Evolutionary conservation across 352 stramenopile genomes (phyloP).

Genomic region (Phytophthora pini): DNA sequence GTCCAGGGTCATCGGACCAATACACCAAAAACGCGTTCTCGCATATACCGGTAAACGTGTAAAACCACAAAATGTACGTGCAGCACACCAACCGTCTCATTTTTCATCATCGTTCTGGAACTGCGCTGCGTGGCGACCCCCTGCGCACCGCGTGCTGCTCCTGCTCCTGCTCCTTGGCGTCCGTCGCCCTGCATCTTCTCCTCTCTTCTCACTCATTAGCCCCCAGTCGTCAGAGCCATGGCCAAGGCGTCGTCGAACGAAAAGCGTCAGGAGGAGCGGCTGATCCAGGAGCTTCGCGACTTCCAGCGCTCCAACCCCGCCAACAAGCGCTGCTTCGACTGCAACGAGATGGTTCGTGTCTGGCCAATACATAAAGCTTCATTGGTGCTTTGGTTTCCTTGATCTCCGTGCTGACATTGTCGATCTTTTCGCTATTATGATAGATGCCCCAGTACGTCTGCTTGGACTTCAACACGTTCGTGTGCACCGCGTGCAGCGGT

Average conservation of each 20-base stretch:
- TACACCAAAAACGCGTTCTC: no score
- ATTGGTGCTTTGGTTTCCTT: background rate
- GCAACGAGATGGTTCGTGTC: conserved; percentile 85
- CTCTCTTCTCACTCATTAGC: background rate
- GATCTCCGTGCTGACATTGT: conserved; percentile 10
- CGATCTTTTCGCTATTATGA: background rate
- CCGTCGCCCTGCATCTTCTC: no score
- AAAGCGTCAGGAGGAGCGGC: conserved; percentile 83
- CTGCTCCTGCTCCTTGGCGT: no score
- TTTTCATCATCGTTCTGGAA: conserved; percentile 2
- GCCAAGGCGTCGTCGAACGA: conserved; percentile 53
- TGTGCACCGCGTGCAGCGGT: conserved; percentile 94
- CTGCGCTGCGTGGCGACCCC: conserved; percentile 16
- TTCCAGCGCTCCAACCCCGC: conserved; percentile 77
- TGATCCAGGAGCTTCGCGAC: conserved; percentile 86
- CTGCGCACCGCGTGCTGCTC: conserved; percentile 6
- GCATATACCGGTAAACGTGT: no score
- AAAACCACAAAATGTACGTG: no score
- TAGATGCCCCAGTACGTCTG: conserved; percentile 93
- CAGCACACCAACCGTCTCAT: conserved; percentile 1
- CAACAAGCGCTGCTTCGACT: conserved; percentile 91
- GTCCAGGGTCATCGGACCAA: no score
- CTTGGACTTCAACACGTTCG: conserved; percentile 94
- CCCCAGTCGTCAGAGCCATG: conserved; percentile 18
- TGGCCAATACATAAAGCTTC: background rate